A percentile compares a stretch with the other conserved stretches of the same genome.
Evolutionary conservation across 2,329 filamentous ascomycete species (phyloP).

Genomic region (Chalaropsis thielavioides): DNA sequence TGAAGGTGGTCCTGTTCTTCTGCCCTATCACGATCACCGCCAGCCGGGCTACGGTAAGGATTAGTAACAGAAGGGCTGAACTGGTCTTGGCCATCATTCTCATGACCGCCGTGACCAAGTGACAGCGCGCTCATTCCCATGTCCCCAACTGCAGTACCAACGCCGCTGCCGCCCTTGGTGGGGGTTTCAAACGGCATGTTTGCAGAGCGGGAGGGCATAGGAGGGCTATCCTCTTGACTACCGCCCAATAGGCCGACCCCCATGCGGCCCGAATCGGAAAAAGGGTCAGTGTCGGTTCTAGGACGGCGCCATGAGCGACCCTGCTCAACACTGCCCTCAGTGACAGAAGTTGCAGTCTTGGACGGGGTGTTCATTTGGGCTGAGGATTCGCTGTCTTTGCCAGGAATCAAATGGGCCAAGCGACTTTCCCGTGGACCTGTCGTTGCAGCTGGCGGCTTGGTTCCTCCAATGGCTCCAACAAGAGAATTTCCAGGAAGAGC

Average conservation of each 20-base stretch:
- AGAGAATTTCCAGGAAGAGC: conserved; percentile 46
- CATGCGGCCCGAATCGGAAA: conserved; percentile 47
- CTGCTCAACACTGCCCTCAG: conserved; percentile 20
- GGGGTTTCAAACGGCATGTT: conserved; percentile 29
- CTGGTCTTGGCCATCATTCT: conserved; percentile 43
- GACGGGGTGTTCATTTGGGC: conserved; percentile 20
- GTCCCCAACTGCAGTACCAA: conserved; percentile 30
- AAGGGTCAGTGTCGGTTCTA: conserved; percentile 61
- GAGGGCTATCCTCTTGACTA: conserved; percentile 52
- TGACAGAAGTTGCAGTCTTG: conserved; percentile 28
- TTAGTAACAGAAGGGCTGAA: conserved; percentile 92
- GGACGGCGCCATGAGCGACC: conserved; percentile 45
- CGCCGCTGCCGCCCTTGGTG: conserved; percentile 27
- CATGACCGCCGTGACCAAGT: conserved; percentile 40
- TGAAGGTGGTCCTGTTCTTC: conserved; percentile 46
- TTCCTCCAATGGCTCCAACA: conserved; percentile 46
- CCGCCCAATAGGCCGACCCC: conserved; percentile 29
- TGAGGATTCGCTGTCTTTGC: conserved; percentile 37
- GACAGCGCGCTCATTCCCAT: conserved; percentile 49
- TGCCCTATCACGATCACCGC: conserved; percentile 42
- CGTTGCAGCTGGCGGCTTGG: conserved; percentile 28
- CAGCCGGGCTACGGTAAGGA: conserved; percentile 81
- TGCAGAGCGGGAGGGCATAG: conserved; percentile 22
- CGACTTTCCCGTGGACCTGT: conserved; percentile 51
- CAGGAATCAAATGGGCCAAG: conserved; percentile 65